Percentiles rank a stretch among this genome's conserved stretches.
These are phyloP conservation scores for Leishmania lainsoni DNA, from an alignment of 208 protist genomes.

Conservation along the genomic window DNA sequence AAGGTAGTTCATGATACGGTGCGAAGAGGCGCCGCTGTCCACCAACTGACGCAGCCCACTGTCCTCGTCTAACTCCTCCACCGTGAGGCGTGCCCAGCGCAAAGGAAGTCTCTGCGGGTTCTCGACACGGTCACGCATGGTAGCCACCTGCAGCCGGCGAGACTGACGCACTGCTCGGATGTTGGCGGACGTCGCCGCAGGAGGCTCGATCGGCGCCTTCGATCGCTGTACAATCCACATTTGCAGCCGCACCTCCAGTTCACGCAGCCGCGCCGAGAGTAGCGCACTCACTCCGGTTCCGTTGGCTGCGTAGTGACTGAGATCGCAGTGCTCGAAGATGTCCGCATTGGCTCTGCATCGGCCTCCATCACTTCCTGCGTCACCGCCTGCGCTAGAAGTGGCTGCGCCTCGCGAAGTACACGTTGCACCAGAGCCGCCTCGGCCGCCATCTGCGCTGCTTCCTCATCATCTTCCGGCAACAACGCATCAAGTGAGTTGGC, in stretches of 20 bases:
- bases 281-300: slow-evolving; percentile 10
- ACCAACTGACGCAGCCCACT: slow-evolving; percentile 37
- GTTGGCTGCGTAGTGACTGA: slow-evolving; percentile 8
- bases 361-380: slow-evolving; percentile 22
- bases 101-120: slow-evolving; percentile 69
- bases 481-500: slow-evolving; percentile 7
- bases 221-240: slow-evolving; percentile 19
- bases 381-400: slow-evolving; percentile 6
- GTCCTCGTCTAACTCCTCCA: slow-evolving; percentile 55
- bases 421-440: slow-evolving; percentile 11
- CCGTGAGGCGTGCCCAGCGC: slow-evolving; percentile 63
- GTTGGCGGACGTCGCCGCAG: slow-evolving; percentile 17
- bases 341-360: slow-evolving; percentile 9
- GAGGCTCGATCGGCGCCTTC: slow-evolving; percentile 24
- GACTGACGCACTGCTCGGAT: slow-evolving; percentile 17
- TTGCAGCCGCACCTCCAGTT: slow-evolving; percentile 15
- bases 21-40: slow-evolving; percentile 20
- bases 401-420: slow-evolving; percentile 9
- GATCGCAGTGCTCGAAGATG: slow-evolving; percentile 25
- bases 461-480: not conserved
- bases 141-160: slow-evolving; percentile 17
- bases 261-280: slow-evolving; percentile 16
- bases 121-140: slow-evolving; percentile 13
- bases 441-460: slow-evolving; percentile 8
- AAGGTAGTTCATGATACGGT: slow-evolving; percentile 36